Base-by-base conservation (phyloP, 164 flowering plant genomes). In the Stephania yunnanensis region DNA sequence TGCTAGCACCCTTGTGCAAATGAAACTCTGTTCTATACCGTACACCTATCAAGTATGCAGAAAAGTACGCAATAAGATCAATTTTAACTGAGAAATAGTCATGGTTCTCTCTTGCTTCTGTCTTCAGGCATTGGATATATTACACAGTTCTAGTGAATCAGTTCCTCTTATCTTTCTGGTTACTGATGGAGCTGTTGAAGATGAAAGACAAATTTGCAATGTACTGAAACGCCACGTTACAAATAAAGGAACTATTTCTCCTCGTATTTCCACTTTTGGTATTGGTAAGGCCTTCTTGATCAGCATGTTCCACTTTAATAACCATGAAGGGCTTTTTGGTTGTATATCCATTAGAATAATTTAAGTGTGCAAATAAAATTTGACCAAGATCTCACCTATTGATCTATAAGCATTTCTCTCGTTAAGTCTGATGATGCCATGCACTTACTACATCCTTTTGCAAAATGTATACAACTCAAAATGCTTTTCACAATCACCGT, bases 121-220 rank as follows among this genome's bases (percentile, higher is more conserved):
- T 63, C 44, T 69, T 71, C 84, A 93, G 99, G 99, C 99, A 72
- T 75, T 89, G 69, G 89, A 89, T 79, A 86, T 93, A 91, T 76
- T 95, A 63, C 80, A 92, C 15, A 68, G 80, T 79, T 71, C 78
- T 44, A 48, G 46, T 55, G 80, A 84, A 75, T 86, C 95, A 25
- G 68, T 87, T 71, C 91, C 97, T 77, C 81, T 83, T 11, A 82
- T 95, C 77, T 86, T 95, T 76, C 90, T 95, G 58, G 77, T 91
- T 69, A 95, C 98, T 71, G 98, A 95, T 84, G 99, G 99, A 69
- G 63, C 97, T 77, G 97, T 94, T 78, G 95, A 92, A 81, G 88
- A 93, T 82, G 99, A 95, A 87, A 88, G 88, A 79, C 85, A 83
- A 64, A 88, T 95, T 67, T 93, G 97, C 81, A 81, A 91, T 76